A percentile compares a stretch with the other conserved stretches of the same genome.
Conservation (phyloP, 2,329 filamentous ascomycete species). For the Fusarium abutilonis region DNA sequence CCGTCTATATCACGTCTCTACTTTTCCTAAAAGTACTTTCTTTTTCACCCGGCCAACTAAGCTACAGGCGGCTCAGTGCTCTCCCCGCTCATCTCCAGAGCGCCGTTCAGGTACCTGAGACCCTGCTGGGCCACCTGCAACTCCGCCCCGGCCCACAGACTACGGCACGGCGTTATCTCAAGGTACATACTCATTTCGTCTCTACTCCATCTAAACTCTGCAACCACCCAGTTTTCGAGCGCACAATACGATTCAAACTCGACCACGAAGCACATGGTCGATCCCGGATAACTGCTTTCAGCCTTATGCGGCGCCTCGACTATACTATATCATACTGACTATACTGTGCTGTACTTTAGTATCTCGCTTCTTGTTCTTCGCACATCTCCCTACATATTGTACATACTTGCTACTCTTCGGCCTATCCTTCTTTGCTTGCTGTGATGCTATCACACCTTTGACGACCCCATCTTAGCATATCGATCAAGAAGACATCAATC, state of each 20-base stretch:
- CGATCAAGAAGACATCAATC: neutral
- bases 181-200: constrained; percentile 44
- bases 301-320: constrained; percentile 31
- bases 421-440: constrained; percentile 21
- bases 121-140: constrained; percentile 30
- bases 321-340: constrained; percentile 6
- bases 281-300: constrained; percentile 24
- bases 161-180: constrained; percentile 33
- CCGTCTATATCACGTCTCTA: neutral
- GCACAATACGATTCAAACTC: constrained; percentile 40
- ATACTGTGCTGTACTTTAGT: neutral
- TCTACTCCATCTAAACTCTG: constrained; percentile 44
- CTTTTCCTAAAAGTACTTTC: neutral
- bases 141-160: constrained; percentile 28
- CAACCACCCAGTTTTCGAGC: constrained; percentile 43
- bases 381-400: constrained; percentile 15
- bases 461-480: neutral
- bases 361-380: constrained; percentile 11
- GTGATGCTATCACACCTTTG: constrained; percentile 28
- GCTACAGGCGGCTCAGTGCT: constrained; percentile 25
- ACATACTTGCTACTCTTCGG: constrained; percentile 15
- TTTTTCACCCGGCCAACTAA: constrained; percentile 25
- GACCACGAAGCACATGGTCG: constrained; percentile 40
- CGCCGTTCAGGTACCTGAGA: constrained; percentile 36
- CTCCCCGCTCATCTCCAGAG: constrained; percentile 29